Conservation (phyloP, 1,139 yeast genomes). For the Pichia sp. region DNA sequence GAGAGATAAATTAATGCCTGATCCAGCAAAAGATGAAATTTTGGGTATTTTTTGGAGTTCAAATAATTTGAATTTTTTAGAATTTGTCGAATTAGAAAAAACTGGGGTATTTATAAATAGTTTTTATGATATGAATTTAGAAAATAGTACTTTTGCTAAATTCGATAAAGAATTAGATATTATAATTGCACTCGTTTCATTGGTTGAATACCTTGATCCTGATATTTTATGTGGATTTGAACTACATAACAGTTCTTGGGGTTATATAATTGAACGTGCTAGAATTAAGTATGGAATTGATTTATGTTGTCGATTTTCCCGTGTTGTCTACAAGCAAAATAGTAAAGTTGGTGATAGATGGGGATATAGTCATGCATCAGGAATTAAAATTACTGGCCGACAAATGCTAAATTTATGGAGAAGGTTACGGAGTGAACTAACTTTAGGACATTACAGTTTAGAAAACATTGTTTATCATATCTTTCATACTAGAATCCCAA, state of each 20-base stretch:
- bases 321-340: constrained; percentile 43
- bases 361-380: constrained; percentile 79
- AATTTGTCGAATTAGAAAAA: constrained; percentile 7
- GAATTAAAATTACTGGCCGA: constrained; percentile 65
- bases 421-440: constrained; percentile 54
- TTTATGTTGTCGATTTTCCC: constrained; percentile 44
- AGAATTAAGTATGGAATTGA: constrained; percentile 42
- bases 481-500: constrained; percentile 63
- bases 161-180: constrained; percentile 8
- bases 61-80: not conserved
- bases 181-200: constrained; percentile 46
- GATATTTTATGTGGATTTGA: constrained; percentile 87
- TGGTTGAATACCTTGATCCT: constrained; percentile 70
- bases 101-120: constrained; percentile 33
- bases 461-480: constrained; percentile 71
- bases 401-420: constrained; percentile 87
- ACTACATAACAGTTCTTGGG: constrained; percentile 80
- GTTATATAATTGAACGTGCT: constrained; percentile 71
- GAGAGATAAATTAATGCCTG: constrained; percentile 47
- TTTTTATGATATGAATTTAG: not conserved
- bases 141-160: not conserved
- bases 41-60: constrained; percentile 53
- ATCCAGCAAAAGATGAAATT: constrained; percentile 59
- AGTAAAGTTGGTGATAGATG: constrained; percentile 65
- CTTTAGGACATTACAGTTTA: constrained; percentile 60